Evolutionary conservation across 441 rosid genomes (phyloP).

Genomic region (Populus hybrid): DNA sequence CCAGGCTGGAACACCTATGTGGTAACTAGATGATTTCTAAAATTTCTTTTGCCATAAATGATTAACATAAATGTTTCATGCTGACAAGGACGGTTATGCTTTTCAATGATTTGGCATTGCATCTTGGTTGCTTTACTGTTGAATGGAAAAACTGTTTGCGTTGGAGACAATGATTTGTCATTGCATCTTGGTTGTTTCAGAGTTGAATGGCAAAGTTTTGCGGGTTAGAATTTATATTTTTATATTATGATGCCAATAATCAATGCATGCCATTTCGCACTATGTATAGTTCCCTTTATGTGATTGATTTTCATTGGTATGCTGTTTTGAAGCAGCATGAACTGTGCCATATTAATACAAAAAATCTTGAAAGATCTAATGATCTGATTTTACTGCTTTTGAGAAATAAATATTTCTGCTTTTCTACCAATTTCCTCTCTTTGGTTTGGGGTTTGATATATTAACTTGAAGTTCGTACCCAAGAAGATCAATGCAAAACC

Average conservation of each 20-base stretch:
- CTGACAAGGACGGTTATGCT: not conserved
- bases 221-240: not conserved
- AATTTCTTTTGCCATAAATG: not conserved
- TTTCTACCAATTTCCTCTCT: not conserved
- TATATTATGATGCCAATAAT: not conserved
- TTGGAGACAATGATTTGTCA: not conserved
- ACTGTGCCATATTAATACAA: not conserved
- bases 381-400: not conserved
- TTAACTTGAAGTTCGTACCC: not conserved
- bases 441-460: not conserved
- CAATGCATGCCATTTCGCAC: not conserved
- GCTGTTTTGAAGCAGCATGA: not conserved
- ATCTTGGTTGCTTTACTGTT: not conserved
- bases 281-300: not conserved
- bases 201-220: not conserved
- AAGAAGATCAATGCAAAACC: not conserved
- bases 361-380: not conserved
- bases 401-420: not conserved
- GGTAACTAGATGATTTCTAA: slow-evolving; percentile 34
- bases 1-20: slow-evolving; percentile 69
- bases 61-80: not conserved
- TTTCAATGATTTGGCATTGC: not conserved
- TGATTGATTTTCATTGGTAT: not conserved
- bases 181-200: not conserved
- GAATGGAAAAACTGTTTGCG: not conserved